Conservation (phyloP, 176 grass and related monocot species). For the Hordeum vulgare region MorexV3_pseudomolecules_assembly NC_058519.1:490926049-490926548, state of each 20-base stretch:
- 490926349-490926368: background rate
- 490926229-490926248: background rate
- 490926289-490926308: too few relatives aligned
- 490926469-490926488: too few relatives aligned
- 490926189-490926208: background rate
- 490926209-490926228: background rate
- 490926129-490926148: background rate
- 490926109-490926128: background rate
- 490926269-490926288: too few relatives aligned
- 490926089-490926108: background rate
- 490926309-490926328: too few relatives aligned
- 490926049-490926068: background rate
- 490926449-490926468: too few relatives aligned
- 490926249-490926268: too few relatives aligned
- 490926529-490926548: too few relatives aligned
- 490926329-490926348: background rate
- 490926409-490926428: background rate
- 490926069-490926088: background rate
- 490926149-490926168: background rate
- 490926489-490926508: too few relatives aligned
- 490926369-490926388: background rate
- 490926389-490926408: background rate
- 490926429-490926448: background rate
- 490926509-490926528: too few relatives aligned
- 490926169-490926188: background rate